Evolutionary conservation across 2,329 filamentous ascomycete genomes (phyloP).

Genomic region (Ceratocystis alfenasii): DNA sequence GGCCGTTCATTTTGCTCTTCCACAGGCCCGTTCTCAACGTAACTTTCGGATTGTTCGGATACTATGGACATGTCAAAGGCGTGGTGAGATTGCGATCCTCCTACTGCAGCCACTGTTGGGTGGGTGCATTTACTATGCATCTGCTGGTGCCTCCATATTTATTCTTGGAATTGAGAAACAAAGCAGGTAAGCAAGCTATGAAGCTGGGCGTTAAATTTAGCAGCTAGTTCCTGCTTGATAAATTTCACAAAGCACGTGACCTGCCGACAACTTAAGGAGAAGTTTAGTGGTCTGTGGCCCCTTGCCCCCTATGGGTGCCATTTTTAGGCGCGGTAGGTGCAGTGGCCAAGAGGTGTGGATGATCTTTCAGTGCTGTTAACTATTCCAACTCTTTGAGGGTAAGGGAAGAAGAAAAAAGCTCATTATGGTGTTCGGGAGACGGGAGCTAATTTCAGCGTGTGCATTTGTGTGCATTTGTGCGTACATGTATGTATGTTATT

Average conservation of each 20-base stretch:
- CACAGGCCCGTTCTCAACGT: background rate
- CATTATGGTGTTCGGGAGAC: background rate
- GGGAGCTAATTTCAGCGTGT: background rate
- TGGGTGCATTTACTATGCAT: background rate
- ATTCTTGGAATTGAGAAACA: background rate
- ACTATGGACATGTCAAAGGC: background rate
- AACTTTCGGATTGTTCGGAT: too few relatives aligned
- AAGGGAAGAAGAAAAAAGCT: background rate
- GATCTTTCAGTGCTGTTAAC: background rate
- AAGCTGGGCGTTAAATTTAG: slow-evolving; percentile 4
- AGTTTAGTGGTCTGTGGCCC: background rate
- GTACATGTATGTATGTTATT: background rate
- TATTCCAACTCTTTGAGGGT: background rate
- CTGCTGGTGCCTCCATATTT: background rate
- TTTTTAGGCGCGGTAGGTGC: background rate
- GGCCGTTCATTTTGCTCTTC: background rate
- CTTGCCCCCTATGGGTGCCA: background rate
- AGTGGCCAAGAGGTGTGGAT: background rate
- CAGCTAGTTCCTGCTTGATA: background rate
- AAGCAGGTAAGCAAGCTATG: background rate
- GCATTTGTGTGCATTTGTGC: background rate
- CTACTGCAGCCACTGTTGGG: background rate
- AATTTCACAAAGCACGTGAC: background rate
- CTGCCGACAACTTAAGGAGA: background rate
- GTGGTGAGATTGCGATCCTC: background rate